Evolutionary conservation across 2,329 filamentous ascomycete genomes (phyloP).

Genomic region (Zymoseptoria brevis): DNA sequence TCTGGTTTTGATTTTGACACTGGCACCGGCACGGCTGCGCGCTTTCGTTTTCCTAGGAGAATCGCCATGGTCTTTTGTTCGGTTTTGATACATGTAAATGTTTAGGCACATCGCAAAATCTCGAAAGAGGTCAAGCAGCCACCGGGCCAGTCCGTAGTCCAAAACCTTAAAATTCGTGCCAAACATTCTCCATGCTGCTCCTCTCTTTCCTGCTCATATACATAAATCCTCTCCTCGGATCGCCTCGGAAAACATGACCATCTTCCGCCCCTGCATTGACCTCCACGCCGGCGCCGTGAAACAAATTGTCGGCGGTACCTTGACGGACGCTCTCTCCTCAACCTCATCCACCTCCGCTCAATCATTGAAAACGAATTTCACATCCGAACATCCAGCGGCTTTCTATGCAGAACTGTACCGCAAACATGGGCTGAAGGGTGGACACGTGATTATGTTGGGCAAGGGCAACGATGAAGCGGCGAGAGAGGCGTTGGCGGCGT

Average conservation of each 20-base stretch:
- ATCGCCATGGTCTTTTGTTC: conserved; percentile 30
- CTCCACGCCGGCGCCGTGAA: conserved; percentile 96
- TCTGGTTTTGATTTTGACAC: background rate
- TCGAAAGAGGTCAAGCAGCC: background rate
- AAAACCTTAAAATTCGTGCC: too few species aligned
- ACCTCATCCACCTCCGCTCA: conserved; percentile 29
- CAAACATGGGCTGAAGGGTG: conserved; percentile 64
- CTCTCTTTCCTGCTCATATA: too few species aligned
- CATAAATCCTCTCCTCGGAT: background rate
- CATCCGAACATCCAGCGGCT: conserved; percentile 72
- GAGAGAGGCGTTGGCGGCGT: conserved; percentile 64
- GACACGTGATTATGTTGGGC: conserved; percentile 95
- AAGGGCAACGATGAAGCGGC: conserved; percentile 78
- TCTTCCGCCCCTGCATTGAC: conserved; percentile 93
- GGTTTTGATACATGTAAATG: background rate
- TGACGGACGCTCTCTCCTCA: conserved; percentile 42
- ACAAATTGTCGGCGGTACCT: conserved; percentile 93
- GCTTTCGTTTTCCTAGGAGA: conserved; percentile 41
- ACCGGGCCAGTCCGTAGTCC: background rate
- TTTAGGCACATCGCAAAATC: background rate
- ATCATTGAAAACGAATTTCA: conserved; percentile 77
- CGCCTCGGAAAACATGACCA: conserved; percentile 59
- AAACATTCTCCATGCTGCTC: too few species aligned
- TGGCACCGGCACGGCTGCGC: conserved; percentile 25
- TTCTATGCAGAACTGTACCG: conserved; percentile 79